A percentile compares a stretch with the other conserved stretches of the same genome.
Conservation (phyloP, 192 early-diverging fungal species). For the Mortierella hygrophila region DNA sequence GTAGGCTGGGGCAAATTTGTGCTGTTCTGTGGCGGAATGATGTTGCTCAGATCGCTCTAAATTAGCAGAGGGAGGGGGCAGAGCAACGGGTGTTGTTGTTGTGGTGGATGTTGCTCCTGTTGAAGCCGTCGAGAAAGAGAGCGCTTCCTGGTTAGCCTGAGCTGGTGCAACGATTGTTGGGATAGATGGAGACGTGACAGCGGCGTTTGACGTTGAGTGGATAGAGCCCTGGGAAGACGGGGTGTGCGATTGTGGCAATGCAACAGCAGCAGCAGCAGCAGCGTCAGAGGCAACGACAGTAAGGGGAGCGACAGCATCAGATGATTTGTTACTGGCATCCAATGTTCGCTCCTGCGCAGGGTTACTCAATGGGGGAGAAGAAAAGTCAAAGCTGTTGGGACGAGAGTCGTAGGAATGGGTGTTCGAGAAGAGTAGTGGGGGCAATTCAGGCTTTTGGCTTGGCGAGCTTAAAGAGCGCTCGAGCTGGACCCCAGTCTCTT, state of each 20-base stretch:
- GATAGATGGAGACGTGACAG: constrained; percentile 1
- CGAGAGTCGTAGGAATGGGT: neutral
- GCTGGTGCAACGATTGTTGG: neutral
- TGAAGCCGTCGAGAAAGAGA: neutral
- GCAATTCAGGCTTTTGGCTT: constrained; percentile 26
- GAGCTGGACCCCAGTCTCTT: neutral
- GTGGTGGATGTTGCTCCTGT: neutral
- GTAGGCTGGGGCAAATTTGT: neutral
- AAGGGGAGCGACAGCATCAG: neutral
- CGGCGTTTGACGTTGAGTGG: neutral
- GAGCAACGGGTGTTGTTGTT: neutral
- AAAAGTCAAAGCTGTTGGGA: constrained; percentile 11
- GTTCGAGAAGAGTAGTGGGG: constrained; percentile 22
- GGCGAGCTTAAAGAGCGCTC: constrained; percentile 8
- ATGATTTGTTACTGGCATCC: neutral
- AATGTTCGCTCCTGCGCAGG: neutral
- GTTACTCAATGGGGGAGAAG: neutral
- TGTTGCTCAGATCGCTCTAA: constrained; percentile 40
- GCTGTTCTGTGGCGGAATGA: neutral
- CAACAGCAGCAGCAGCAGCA: neutral
- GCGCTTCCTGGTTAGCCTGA: constrained; percentile 24
- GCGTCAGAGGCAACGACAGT: constrained; percentile 1
- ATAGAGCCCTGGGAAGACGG: neutral
- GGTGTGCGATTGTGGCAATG: constrained; percentile 25
- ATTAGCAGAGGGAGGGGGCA: constrained; percentile 9